These are phyloP conservation scores for Phlyctochytrium planicorne DNA, from an alignment of 192 early-diverging fungal species.

Conservation along the genomic window DNA sequence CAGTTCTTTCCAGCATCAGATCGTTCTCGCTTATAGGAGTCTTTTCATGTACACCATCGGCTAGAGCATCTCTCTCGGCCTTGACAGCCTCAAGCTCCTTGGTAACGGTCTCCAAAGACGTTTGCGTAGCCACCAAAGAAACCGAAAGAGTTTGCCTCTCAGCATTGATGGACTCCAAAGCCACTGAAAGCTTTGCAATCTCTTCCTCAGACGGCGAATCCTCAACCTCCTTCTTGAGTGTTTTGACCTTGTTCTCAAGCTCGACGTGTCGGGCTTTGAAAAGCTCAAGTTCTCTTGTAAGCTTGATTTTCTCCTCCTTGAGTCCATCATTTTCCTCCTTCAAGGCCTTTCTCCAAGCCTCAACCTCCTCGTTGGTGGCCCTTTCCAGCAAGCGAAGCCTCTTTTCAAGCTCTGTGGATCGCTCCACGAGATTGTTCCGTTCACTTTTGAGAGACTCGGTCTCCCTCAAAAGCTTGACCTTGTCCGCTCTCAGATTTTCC, in stretches of 20 bases:
- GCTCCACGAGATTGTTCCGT: background rate
- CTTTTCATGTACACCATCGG: background rate
- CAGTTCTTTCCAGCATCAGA: background rate
- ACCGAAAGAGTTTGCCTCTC: background rate
- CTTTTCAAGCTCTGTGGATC: background rate
- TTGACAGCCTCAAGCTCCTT: background rate
- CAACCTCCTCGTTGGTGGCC: background rate
- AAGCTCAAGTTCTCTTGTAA: background rate
- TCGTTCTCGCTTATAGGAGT: background rate
- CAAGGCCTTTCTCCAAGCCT: background rate
- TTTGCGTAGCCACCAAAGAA: background rate
- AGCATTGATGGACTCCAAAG: background rate
- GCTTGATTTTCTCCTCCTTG: slow-evolving; percentile 3
- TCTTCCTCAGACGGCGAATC: background rate
- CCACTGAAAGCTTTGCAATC: background rate
- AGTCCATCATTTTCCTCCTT: background rate
- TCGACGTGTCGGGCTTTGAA: background rate
- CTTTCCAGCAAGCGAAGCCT: background rate
- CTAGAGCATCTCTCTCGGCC: background rate
- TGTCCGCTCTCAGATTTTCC: background rate
- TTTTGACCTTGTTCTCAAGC: background rate
- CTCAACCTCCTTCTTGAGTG: background rate
- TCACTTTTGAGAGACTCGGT: background rate
- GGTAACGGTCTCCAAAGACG: background rate
- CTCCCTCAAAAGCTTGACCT: background rate